Base-by-base conservation (phyloP, 192 early-diverging fungal genomes). In the Dissophora ornata region DNA sequence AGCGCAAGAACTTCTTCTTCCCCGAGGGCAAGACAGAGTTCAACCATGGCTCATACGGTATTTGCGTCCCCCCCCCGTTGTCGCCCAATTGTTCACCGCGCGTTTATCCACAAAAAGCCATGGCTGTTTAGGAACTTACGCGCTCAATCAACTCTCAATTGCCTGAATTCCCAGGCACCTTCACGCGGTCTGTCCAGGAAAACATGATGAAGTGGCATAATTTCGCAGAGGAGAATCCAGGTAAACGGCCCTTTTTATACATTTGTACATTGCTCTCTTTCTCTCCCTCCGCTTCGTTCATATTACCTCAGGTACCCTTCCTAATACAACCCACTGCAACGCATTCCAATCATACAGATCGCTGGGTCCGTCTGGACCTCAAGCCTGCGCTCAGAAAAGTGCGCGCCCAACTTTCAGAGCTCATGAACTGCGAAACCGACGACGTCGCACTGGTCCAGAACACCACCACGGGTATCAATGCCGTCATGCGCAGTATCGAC, bases 41-140 rank as follows among this genome's bases (percentile, higher is more conserved):
- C 38, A 91, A 91, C 62, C 85, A 91, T 67, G 90, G 90, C 1
- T 86, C 90, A 11, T 89, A 81, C 45, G 90, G 90, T 50, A 66
- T 68, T 18, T 34, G 18, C 4, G 9, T 33, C 22, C 25, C 21
- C n/a, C 10, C 44, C 0, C 6, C 26, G 36, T 38, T 38, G 7
- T 38, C 36, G 13, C 36, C 13, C 36, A 38, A n/a, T n/a, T n/a
- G n/a, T n/a, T n/a, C n/a, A n/a, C n/a, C n/a, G n/a, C n/a, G n/a
- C n/a, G n/a, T n/a, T n/a, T n/a, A n/a, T n/a, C n/a, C n/a, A 38
- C 6, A 38, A 38, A 38, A 38, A 38, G 13, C 36, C 36, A 38
- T 13, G 13, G 36, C 36, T 6, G 36, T 38, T 38, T 13, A 38
- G 6, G 36, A 9, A 38, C 36, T 38, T 13, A 6, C 6, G 36